These are phyloP conservation scores for Dendrobium huoshanense DNA, from an alignment of 106 monocot species.

Conservation along the genomic window DNA sequence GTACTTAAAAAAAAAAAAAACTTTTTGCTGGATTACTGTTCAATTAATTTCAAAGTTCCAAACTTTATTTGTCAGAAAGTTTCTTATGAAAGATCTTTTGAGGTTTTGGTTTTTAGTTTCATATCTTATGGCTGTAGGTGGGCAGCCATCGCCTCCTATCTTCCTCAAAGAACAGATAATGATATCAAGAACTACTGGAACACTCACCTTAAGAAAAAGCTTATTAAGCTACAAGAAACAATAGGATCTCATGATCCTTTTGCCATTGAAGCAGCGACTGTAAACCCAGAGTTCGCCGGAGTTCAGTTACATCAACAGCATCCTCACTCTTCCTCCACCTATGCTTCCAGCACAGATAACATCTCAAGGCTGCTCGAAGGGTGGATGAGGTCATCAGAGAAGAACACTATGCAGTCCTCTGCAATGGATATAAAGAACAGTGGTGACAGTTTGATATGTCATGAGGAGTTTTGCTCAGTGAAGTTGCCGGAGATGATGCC, in stretches of 20 bases:
- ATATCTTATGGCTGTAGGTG: slow-evolving; percentile 13
- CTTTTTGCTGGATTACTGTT: background rate
- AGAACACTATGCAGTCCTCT: background rate
- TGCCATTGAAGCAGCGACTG: background rate
- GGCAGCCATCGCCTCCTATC: slow-evolving; percentile 49
- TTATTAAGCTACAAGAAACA: background rate
- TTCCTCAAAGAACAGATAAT: slow-evolving; percentile 52
- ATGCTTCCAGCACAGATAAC: slow-evolving; percentile 56
- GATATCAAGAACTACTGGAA: slow-evolving; percentile 62
- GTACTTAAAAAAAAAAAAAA: background rate
- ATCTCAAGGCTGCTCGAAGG: slow-evolving; percentile 45
- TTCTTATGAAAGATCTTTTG: too few relatives aligned
- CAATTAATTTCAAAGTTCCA: background rate
- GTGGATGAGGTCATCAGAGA: slow-evolving; percentile 22
- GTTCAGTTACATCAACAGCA: too few relatives aligned
- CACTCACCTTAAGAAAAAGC: slow-evolving; percentile 52
- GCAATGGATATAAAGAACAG: too few relatives aligned
- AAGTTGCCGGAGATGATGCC: background rate
- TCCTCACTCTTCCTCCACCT: slow-evolving; percentile 13
- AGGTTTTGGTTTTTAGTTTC: too few relatives aligned
- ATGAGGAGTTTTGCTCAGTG: background rate
- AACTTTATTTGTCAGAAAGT: background rate
- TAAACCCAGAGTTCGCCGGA: background rate
- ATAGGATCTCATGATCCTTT: background rate
- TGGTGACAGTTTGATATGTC: background rate